Base-by-base conservation (phyloP, 768 basidiomycete species). In the Rhodocollybia butyracea region DNA sequence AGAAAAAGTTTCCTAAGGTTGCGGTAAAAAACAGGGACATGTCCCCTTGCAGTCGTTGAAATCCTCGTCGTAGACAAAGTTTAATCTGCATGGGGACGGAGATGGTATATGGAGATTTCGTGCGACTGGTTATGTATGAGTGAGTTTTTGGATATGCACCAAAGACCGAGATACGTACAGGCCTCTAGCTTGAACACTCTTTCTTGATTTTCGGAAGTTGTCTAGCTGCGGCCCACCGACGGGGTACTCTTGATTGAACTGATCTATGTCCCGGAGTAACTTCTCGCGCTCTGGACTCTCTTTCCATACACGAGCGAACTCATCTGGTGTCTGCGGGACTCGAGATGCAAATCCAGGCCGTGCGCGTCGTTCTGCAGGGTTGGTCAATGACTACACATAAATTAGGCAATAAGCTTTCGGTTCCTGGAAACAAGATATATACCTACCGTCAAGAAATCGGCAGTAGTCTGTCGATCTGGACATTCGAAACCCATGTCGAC, bases 11-110 rank as follows among this genome's bases (percentile, higher is more conserved):
- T 19, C 64, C 66, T 40, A 65, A 60, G 29, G 64, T 57, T 2
- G 58, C 59, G 8, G 51, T 51, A 10, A 58, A 59, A 30, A 64
- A 64, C 3, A 65, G 62, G 11, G 59, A 52, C 39, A 67, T 54
- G 59, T 81, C 79, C 11, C 75, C 78, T 29, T 62, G 66, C 19
- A 80, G 63, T 54, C 80, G 70, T 64, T 75, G 75, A 64, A 74
- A 74, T 2, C 78, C 76, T 26, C 82, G 70, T 3, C 60, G 57
- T 54, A 81, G 70, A 53, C 78, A 78, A 5, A 77, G 66, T 22
- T 68, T 64, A 53, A 80, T 63, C 59, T 83, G 81, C 60, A 70
- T 72, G 1, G 64, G 69, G 39, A 76, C 32, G 12, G 76, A 78
- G 27, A 82, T 65, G 13, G 70, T 75, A 63, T 78, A 82, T 0